Conservation (phyloP, 352 stramenopile species). For the Phytophthora pistaciae region DNA sequence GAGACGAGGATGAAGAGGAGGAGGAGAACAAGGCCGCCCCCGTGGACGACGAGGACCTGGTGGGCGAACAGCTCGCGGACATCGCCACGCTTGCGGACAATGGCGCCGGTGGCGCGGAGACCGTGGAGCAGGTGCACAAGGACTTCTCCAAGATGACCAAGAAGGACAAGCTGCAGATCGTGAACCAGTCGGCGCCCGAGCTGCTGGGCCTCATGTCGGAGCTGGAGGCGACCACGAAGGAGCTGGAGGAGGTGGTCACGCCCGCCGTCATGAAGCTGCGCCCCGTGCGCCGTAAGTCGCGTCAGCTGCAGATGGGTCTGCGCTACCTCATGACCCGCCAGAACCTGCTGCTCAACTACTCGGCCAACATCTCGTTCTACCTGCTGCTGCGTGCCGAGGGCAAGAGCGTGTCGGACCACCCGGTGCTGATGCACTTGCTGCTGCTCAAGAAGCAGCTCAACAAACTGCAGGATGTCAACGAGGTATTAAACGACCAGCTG, state of each 20-base stretch:
- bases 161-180: conserved; percentile 89
- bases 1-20: conserved; percentile 56
- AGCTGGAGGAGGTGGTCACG: conserved; percentile 71
- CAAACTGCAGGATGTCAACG: conserved; percentile 65
- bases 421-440: conserved; percentile 81
- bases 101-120: conserved; percentile 49
- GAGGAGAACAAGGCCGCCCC: conserved; percentile 27
- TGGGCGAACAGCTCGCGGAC: conserved; percentile 78
- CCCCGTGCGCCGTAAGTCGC: conserved; percentile 63
- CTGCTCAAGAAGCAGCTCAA: conserved; percentile 81
- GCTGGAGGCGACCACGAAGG: conserved; percentile 70
- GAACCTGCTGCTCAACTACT: conserved; percentile 88
- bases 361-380: conserved; percentile 90
- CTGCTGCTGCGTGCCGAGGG: conserved; percentile 81
- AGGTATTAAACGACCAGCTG: conserved; percentile 65
- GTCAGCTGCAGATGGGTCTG: conserved; percentile 66
- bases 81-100: conserved; percentile 75
- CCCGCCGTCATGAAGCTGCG: conserved; percentile 81
- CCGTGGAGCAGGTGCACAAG: conserved; percentile 81
- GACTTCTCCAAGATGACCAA: conserved; percentile 90
- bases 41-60: conserved; percentile 75
- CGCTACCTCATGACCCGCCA: conserved; percentile 84
- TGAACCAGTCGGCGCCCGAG: conserved; percentile 87
- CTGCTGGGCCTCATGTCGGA: conserved; percentile 77
- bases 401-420: conserved; percentile 83